Evolutionary conservation across 148 eudicot species (phyloP), one percentile per base, ranked within the genome.

Genomic region (Cornus florida): DNA sequence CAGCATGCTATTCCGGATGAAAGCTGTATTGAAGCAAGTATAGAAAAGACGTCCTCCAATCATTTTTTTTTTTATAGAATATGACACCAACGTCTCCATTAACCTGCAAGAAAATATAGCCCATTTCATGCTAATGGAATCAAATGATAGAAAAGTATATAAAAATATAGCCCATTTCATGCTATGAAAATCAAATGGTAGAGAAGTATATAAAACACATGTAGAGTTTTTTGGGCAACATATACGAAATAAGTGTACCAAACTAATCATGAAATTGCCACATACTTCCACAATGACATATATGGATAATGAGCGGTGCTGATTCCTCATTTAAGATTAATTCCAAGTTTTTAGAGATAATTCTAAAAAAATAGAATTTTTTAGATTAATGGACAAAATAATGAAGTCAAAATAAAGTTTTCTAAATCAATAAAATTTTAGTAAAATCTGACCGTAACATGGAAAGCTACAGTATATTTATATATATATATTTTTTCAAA

Each of bases 31-130:
- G 83, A 90, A 90, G 78, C 93, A 90, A 57, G 85, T 82, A 81
- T 90, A 88, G 81, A 90, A 90, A 68, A 88, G 85, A 24, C 93
- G 93, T 38, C 91, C 89, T 77, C 93, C 93, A 38, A 84, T 82
- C 78, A 85, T 67, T 82, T 78, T 89, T n/a, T n/a, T n/a, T n/a
- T 59, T 90, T 90, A 23, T 88, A 88, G 78, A 90, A 86, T 72
- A 87, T 87, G 64, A 90, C 81, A 48, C 90, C 86, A 50, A 90
- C 86, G 39, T 90, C 93, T 60, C 91, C 91, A 10, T 76, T 80
- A 28, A 90, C 87, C 93, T 90, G 83, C 50, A 82, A 72, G 23
- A 17, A 20, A 79, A 62, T 65, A 43, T 23, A 24, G 56, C 7
- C 53, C 20, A n/a, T 56, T 64, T 62, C 35, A 76, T 24, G 65